phyloP scores from a whole-genome alignment of 306 rosid species.

The Medicago ruthenica region DNA sequence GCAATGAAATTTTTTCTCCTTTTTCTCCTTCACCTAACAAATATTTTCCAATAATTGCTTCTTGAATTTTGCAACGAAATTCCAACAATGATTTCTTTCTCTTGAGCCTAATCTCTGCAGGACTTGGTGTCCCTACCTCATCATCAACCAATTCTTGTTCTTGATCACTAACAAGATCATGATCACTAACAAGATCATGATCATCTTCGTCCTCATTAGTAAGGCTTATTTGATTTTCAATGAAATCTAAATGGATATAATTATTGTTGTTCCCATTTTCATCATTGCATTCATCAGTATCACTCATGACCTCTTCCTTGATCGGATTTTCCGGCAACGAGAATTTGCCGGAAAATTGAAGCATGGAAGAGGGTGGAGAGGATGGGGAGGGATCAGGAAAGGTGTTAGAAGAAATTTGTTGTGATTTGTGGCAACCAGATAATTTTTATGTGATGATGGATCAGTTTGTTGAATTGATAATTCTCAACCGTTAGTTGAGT shows the following conservation, averaged over 20 bases:
- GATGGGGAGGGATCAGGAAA: not conserved
- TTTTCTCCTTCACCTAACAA: conserved; percentile 51
- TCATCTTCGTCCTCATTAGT: not conserved
- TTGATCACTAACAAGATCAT: conserved; percentile 35
- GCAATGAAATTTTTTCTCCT: not conserved
- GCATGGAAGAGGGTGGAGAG: not conserved
- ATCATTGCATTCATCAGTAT: conserved; percentile 22
- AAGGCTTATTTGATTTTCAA: conserved; percentile 9
- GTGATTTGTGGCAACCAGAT: conserved; percentile 23
- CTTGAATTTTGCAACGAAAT: conserved; percentile 70
- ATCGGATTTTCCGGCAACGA: conserved; percentile 41
- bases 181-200: conserved; percentile 20
- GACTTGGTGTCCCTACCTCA: conserved; percentile 4
- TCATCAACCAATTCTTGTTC: conserved; percentile 25
- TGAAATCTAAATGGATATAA: conserved; percentile 3
- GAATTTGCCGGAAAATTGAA: conserved; percentile 39
- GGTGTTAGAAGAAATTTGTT: not conserved
- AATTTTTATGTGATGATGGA: conserved; percentile 39
- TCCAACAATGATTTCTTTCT: conserved; percentile 62
- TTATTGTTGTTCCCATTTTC: conserved; percentile 15
- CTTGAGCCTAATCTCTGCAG: conserved; percentile 50
- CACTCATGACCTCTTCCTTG: conserved; percentile 32
- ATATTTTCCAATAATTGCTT: conserved; percentile 69
- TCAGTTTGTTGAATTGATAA: conserved; percentile 27
- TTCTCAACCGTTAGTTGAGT: conserved; percentile 42